Evolutionary conservation across 1,139 yeast species (phyloP), one percentile per base, ranked within the genome.

Genomic region (Protomyces pachydermus): DNA sequence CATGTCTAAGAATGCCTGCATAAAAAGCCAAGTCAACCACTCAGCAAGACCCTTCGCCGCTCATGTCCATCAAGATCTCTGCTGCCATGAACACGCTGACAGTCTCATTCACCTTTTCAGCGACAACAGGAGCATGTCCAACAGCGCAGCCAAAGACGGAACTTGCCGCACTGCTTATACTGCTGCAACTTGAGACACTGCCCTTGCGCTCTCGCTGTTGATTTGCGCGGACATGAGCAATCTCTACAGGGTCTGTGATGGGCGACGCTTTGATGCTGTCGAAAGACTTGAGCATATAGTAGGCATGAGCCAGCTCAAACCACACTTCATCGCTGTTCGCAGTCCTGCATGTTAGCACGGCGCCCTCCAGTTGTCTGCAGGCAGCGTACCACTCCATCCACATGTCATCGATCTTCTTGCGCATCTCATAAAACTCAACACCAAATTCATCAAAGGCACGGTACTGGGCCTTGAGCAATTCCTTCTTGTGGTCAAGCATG

Each of bases 401-500:
- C 48, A n/a, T 42, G 25, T 42, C 48, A n/a, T 51, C 14, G 12
- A 56, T 53, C 53, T 51, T 52, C 45, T 58, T 58, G 35, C 54
- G 51, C 52, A 55, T 51, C 35, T 58, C 62, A 45, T 58, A 58
- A 34, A 39, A 52, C 38, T 42, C 42, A 5, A 58, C 54, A 23
- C 62, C 62, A 52, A 25, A 48, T 18, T 39, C 53, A 16, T 58
- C 62, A 18, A 58, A 58, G 5, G 56, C 62, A 14, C 51, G 53
- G 23, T 58, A 58, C 48, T 58, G 62, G 6, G 62, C 62, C 32
- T 42, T 39, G 32, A 58, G 35, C 34, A 50, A n/a, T 38, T 58
- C 62, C 62, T 51, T 58, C 35, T 58, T 58, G 62, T 58, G 62
- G 28, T 58, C 62, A 16, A 58, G 46, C 25, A 39, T 52, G 20